A percentile compares a stretch with the other conserved stretches of the same genome.
phyloP scores from a whole-genome alignment of 2,329 filamentous ascomycete species.

The Onygenales sp. region DNA sequence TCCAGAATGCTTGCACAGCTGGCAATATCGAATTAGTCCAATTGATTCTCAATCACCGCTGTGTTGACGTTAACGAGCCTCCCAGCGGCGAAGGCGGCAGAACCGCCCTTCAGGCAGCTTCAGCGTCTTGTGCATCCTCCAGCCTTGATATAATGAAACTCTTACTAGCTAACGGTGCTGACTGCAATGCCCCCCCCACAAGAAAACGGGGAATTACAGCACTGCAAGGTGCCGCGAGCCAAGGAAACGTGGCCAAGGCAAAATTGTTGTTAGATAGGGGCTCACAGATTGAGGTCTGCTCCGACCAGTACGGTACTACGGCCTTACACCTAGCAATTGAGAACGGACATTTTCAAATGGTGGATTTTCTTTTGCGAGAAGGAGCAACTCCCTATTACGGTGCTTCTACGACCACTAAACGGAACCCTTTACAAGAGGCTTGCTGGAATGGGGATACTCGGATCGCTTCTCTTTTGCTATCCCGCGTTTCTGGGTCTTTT shows the following conservation, averaged over 20 bases:
- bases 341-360: slow-evolving; percentile 2
- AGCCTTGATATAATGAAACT: not conserved
- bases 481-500: not conserved
- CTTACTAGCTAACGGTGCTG: not conserved
- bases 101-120: slow-evolving; percentile 14
- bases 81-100: not conserved
- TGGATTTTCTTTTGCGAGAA: slow-evolving; percentile 1
- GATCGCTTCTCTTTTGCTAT: slow-evolving; percentile 1
- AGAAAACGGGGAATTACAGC: slow-evolving; percentile 11
- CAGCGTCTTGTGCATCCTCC: not conserved
- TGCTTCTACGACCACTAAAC: not conserved
- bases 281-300: slow-evolving; percentile 2
- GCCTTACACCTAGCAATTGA: slow-evolving; percentile 10
- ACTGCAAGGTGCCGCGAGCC: slow-evolving; percentile 10
- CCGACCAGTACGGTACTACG: slow-evolving; percentile 4
- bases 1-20: slow-evolving; percentile 8
- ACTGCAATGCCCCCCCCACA: not conserved
- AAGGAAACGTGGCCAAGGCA: not conserved
- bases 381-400: slow-evolving; percentile 4
- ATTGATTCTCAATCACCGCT: slow-evolving; percentile 9
- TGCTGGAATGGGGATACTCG: slow-evolving; percentile 1
- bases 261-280: not conserved
- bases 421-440: slow-evolving; percentile 2
- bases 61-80: slow-evolving; percentile 13
- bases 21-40: slow-evolving; percentile 8